Evolutionary conservation across 352 stramenopile genomes (phyloP).

Genomic region (Pythium phragmitis): DNA sequence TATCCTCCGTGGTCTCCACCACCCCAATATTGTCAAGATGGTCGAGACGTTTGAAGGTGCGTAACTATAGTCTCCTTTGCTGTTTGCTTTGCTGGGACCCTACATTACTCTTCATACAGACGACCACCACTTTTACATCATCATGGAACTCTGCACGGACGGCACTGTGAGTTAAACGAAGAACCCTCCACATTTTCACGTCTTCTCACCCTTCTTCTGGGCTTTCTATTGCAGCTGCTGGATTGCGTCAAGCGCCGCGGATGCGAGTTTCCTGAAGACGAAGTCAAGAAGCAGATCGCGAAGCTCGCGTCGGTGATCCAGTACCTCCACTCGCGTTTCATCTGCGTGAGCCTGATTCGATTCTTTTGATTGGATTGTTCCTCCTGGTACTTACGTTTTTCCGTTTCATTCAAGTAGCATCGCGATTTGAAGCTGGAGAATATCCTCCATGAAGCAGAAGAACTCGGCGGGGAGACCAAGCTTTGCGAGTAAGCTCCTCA

Average conservation of each 20-base stretch:
- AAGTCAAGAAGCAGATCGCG: constrained; percentile 55
- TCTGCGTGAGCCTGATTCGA: constrained; percentile 49
- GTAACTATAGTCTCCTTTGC: not conserved
- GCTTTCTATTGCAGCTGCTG: constrained; percentile 38
- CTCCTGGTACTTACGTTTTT: not conserved
- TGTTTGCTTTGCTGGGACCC: too few relatives aligned
- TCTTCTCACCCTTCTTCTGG: not conserved
- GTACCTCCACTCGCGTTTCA: constrained; percentile 80
- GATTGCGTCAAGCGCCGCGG: constrained; percentile 53
- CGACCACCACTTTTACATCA: constrained; percentile 78
- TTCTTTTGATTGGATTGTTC: not conserved
- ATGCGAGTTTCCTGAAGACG: constrained; percentile 49
- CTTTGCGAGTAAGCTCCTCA: constrained; percentile 67
- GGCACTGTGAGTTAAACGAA: constrained; percentile 42
- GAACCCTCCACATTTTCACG: not conserved
- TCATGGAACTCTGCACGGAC: constrained; percentile 78
- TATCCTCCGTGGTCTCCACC: constrained; percentile 69
- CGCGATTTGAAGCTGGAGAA: constrained; percentile 84
- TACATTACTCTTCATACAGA: constrained; percentile 20
- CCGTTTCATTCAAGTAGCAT: constrained; percentile 35
- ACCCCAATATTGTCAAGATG: constrained; percentile 81
- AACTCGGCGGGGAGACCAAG: constrained; percentile 58
- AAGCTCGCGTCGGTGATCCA: constrained; percentile 75
- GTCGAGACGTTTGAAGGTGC: constrained; percentile 68
- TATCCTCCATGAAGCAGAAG: constrained; percentile 63